Base-by-base conservation (phyloP, 345 rosid species). In the Hibiscus syriacus region DNA sequence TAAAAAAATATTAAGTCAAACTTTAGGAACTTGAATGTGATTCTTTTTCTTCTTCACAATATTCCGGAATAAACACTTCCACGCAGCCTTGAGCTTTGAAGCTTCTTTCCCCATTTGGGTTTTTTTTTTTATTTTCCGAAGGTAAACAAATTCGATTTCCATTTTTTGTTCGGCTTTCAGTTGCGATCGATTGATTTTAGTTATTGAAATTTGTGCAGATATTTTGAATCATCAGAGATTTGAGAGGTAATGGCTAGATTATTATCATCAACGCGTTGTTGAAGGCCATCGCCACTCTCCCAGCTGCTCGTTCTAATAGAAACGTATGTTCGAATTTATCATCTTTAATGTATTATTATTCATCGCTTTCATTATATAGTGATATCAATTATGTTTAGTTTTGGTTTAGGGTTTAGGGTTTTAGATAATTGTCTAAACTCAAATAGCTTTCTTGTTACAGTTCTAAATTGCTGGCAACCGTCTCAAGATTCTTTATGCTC, bases 221-320 rank as follows among this genome's bases (percentile, higher is more conserved):
- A 20, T 11, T 60, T 36, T 39, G 30, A 39, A 61, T 2, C 39
- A 39, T 39, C 19, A 61, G 32, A 61, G 39, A 10, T 50, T 49
- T 7, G 17, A 5, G 45, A 66, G 60, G 32, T 6, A 52, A 92
- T 89, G 98, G 92, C 90, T 0, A 83, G 81, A 64, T 72, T 83
- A 19, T 77, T 89, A 23, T 86, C 96, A 26, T 86, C 96, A 92
- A 72, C 74, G 27, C 77, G 26, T 66, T 89, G 30, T 14, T 84
- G 1, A 87, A 68, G 74, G 79, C 90, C 63, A 64, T 86, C 59
- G 53, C 72, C 6, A 73, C 77, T 68, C 79, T 81, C 52, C 79
- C 84, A 4, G 72, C 84, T 67, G 71, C 70, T 61, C 77, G 76
- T 41, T 84, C 86, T 7, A 20, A 66, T 62, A 82, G 80, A 82